phyloP scores from a whole-genome alignment of 2,329 filamentous ascomycete species.

The Rhinocladiella similis region DNA sequence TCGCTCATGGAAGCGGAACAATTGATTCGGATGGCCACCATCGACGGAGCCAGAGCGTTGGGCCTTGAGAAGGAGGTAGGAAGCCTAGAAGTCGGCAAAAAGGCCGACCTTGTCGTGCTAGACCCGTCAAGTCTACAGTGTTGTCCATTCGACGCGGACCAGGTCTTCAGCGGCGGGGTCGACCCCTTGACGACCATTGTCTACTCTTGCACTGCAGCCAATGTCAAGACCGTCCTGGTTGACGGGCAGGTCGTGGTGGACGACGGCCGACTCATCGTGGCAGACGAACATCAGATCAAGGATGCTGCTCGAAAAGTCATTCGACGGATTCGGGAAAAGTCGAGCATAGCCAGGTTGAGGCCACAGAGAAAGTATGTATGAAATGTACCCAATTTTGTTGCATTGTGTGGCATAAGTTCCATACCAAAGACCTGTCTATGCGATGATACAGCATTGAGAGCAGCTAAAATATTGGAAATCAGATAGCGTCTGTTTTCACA shows the following conservation, averaged over 20 bases:
- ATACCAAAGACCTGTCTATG: too few species aligned
- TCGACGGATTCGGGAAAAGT: conserved; percentile 2
- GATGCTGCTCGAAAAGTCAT: conserved; percentile 37
- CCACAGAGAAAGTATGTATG: conserved; percentile 6
- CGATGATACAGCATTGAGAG: too few species aligned
- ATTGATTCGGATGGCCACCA: conserved; percentile 54
- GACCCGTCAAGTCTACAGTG: conserved; percentile 35
- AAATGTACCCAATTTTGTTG: neutral
- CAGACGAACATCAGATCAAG: conserved; percentile 44
- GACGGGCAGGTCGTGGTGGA: conserved; percentile 44
- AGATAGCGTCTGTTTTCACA: too few species aligned
- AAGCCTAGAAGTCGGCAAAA: conserved; percentile 42
- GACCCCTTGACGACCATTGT: conserved; percentile 43
- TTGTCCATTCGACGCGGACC: conserved; percentile 40
- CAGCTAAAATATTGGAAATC: too few species aligned
- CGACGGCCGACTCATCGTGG: conserved; percentile 37
- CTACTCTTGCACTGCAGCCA: conserved; percentile 45
- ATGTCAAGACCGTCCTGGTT: conserved; percentile 48
- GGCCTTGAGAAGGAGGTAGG: conserved; percentile 44
- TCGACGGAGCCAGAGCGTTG: conserved; percentile 51
- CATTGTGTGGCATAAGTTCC: too few species aligned
- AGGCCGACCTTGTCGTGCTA: conserved; percentile 41
- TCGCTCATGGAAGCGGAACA: conserved; percentile 45
- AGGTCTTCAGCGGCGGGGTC: conserved; percentile 34
- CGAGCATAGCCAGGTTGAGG: too few species aligned